These are phyloP conservation scores for Friedmanniomyces simplex DNA, from an alignment of 495 filamentous ascomycete species.

Conservation along the genomic window DNA sequence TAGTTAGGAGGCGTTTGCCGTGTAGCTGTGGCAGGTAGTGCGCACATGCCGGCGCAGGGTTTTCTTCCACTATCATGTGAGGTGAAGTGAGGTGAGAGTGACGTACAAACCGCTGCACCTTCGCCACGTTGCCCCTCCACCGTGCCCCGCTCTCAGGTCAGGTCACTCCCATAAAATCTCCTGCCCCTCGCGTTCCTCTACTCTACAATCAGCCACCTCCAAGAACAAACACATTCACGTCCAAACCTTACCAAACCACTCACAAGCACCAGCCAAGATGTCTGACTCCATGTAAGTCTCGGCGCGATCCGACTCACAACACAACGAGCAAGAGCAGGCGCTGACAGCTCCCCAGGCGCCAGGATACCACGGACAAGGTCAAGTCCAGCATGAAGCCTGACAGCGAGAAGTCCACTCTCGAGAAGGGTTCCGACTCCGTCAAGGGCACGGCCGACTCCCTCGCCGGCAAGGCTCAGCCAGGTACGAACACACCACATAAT, in stretches of 20 bases:
- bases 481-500: constrained; percentile 28
- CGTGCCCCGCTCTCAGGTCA: no score
- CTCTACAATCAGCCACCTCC: neutral
- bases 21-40: neutral
- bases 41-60: no score
- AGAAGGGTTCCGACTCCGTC: constrained; percentile 35
- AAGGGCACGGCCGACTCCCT: constrained; percentile 38
- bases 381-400: constrained; percentile 47
- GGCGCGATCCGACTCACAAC: no score
- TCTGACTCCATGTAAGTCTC: constrained; percentile 18
- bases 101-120: no score
- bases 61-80: no score
- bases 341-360: constrained; percentile 4
- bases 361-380: constrained; percentile 37
- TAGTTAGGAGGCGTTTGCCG: neutral
- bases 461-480: constrained; percentile 38
- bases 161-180: neutral
- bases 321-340: no score
- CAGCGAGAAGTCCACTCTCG: constrained; percentile 42
- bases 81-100: no score
- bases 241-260: neutral
- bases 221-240: neutral
- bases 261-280: constrained; percentile 4
- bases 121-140: no score
- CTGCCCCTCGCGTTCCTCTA: neutral